phyloP scores from a whole-genome alignment of 2,329 filamentous ascomycete genomes.

The Domatiomyces globalis region DNA sequence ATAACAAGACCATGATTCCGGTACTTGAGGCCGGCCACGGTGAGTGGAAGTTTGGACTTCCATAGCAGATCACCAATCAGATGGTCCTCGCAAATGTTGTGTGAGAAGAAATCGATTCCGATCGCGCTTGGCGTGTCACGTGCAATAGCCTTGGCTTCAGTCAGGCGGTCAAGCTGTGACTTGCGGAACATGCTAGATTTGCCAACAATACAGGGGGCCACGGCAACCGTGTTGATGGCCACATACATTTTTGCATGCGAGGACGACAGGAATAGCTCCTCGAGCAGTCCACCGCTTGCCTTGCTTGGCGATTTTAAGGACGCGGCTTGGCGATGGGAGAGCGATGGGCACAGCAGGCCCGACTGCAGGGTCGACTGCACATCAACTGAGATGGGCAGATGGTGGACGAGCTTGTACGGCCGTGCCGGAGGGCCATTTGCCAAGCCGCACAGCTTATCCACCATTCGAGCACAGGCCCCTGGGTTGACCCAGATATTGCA shows the following conservation, averaged over 20 bases:
- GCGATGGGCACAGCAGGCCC: no score
- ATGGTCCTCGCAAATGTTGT: conserved; percentile 96
- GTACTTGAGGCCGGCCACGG: conserved; percentile 25
- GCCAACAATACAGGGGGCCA: conserved; percentile 87
- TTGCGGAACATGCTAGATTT: conserved; percentile 98
- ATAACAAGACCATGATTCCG: conserved; percentile 71
- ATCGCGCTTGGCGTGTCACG: conserved; percentile 28
- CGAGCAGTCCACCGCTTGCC: conserved; percentile 57
- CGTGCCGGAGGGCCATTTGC: conserved; percentile 31
- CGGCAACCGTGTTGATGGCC: conserved; percentile 81
- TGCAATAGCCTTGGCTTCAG: conserved; percentile 26
- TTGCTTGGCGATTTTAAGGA: background rate
- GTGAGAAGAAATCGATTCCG: conserved; percentile 84
- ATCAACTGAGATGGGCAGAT: conserved; percentile 82
- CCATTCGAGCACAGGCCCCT: conserved; percentile 72
- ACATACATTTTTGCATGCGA: conserved; percentile 95
- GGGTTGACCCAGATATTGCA: conserved; percentile 87
- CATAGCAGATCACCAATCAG: conserved; percentile 86
- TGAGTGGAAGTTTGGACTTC: conserved; percentile 45
- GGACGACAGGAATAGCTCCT: conserved; percentile 89
- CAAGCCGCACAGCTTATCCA: conserved; percentile 68
- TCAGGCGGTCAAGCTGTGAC: conserved; percentile 69
- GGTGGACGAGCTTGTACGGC: conserved; percentile 85
- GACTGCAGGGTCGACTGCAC: conserved; percentile 27
- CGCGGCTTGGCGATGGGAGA: no score